phyloP scores from a whole-genome alignment of 163 green algal genomes.

The Coccomyxa subellipsoidea region DNA sequence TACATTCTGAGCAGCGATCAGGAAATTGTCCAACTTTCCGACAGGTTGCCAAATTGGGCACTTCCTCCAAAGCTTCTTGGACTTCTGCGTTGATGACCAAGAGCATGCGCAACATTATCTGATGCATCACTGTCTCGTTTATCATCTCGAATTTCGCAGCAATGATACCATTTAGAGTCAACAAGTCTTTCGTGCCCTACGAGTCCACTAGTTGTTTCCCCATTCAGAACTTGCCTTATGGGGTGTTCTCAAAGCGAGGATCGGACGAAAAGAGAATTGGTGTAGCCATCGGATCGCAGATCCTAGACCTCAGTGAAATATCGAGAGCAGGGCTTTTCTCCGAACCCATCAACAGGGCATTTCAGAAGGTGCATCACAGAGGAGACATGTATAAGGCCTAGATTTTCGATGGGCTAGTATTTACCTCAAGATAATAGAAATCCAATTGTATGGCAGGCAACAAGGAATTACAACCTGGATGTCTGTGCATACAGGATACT shows the following conservation, averaged over 20 bases:
- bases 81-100: no score
- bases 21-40: no score
- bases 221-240: constrained; percentile 81
- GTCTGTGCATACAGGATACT: constrained; percentile 61
- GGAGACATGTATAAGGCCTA: no score
- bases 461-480: no score
- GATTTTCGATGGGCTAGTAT: no score
- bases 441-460: no score
- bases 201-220: constrained; percentile 54
- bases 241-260: constrained; percentile 47
- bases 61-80: no score
- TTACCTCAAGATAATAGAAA: neutral
- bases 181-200: constrained; percentile 36
- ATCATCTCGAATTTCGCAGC: no score
- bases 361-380: constrained; percentile 5
- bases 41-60: no score
- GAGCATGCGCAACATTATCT: no score
- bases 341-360: neutral
- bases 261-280: constrained; percentile 25
- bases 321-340: neutral
- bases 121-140: no score
- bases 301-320: constrained; percentile 61
- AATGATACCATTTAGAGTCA: neutral
- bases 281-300: constrained; percentile 63
- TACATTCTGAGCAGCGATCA: no score